Evolutionary conservation across 495 filamentous ascomycete species (phyloP).

Genomic region (Venustampulla echinocandica): DNA sequence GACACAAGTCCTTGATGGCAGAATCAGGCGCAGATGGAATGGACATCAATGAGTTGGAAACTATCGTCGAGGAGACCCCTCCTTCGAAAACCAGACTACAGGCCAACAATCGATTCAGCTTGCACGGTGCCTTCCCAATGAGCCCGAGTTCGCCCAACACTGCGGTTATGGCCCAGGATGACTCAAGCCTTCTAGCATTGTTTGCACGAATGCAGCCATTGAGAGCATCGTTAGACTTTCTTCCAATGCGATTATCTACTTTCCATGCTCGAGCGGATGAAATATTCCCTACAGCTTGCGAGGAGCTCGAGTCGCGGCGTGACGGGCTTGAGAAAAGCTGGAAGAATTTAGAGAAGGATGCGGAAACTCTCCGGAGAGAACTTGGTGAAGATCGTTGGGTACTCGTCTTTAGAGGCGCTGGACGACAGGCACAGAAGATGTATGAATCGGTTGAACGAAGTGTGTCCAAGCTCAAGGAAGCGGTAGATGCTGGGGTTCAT

Average conservation of each 20-base stretch:
- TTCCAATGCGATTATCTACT: constrained; percentile 88
- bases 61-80: constrained; percentile 85
- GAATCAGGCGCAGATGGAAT: constrained; percentile 51
- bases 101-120: constrained; percentile 55
- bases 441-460: constrained; percentile 85
- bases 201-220: constrained; percentile 94
- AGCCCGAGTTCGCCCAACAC: constrained; percentile 50
- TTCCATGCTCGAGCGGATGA: constrained; percentile 69
- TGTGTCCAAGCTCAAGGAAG: constrained; percentile 72
- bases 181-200: constrained; percentile 71
- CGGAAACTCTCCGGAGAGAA: constrained; percentile 76
- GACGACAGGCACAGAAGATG: constrained; percentile 86
- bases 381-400: constrained; percentile 94
- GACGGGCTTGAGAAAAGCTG: constrained; percentile 66
- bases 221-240: constrained; percentile 84
- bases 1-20: constrained; percentile 62
- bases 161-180: constrained; percentile 59
- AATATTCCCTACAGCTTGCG: constrained; percentile 80
- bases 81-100: constrained; percentile 31
- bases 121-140: constrained; percentile 47
- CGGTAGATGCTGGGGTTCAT: constrained; percentile 62
- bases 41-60: constrained; percentile 85
- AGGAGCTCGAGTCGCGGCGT: constrained; percentile 70
- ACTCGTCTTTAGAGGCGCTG: constrained; percentile 87
- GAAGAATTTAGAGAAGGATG: constrained; percentile 76